A percentile compares a stretch with the other conserved stretches of the same genome.
Evolutionary conservation across 2,329 filamentous ascomycete genomes (phyloP).

Genomic region (Daldinia sp.): DNA sequence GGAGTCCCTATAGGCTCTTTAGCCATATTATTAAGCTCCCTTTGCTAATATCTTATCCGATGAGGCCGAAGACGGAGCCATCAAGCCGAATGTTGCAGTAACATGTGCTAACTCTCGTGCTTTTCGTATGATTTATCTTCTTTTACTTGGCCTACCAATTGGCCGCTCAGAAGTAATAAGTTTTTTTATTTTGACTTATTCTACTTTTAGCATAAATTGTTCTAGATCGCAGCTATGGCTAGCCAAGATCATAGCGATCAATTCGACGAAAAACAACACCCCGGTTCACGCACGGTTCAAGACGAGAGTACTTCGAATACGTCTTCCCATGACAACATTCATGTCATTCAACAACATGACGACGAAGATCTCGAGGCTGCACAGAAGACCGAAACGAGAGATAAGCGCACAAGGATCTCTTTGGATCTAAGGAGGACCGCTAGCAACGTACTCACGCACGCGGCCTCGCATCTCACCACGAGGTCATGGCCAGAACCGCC

Average conservation of each 20-base stretch:
- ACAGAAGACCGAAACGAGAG: constrained; percentile 4
- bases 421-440: constrained; percentile 41
- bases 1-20: constrained; percentile 18
- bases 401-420: constrained; percentile 28
- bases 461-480: constrained; percentile 44
- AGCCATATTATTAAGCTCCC: constrained; percentile 24
- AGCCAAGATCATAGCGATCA: constrained; percentile 28
- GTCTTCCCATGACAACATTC: constrained; percentile 22
- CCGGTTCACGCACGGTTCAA: constrained; percentile 15
- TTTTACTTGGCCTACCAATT: constrained; percentile 1
- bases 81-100: constrained; percentile 1
- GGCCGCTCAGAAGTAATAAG: background rate
- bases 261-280: constrained; percentile 34
- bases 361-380: constrained; percentile 9
- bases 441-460: constrained; percentile 43
- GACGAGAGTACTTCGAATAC: constrained; percentile 35
- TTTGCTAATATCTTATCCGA: constrained; percentile 26
- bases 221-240: constrained; percentile 20
- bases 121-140: constrained; percentile 15
- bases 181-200: background rate
- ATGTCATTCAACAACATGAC: constrained; percentile 15
- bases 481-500: constrained; percentile 43
- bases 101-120: constrained; percentile 11
- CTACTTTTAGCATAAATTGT: constrained; percentile 9
- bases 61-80: constrained; percentile 40